Evolutionary conservation across 2,329 filamentous ascomycete species (phyloP), one percentile per base, ranked within the genome.

Genomic region (Amylocarpus encephaloides): DNA sequence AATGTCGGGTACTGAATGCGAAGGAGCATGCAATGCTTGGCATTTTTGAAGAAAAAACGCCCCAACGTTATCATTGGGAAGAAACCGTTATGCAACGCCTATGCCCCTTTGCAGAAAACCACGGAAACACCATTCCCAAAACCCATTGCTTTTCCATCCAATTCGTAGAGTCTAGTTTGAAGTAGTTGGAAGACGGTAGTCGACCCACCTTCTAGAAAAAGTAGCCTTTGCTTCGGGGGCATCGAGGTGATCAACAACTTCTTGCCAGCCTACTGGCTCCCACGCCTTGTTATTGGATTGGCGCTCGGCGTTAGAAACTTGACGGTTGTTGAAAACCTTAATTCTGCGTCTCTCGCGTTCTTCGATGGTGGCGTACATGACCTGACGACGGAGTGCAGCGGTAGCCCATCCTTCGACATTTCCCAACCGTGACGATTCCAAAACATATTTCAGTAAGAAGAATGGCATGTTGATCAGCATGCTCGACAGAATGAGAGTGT

Each of bases 381-480:
- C 70, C 7, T 71, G 71, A 50, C 74, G 71, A 16, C 77, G 70
- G 22, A 73, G 65, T 50, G 74, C 69, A 15, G 58, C 51, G 35
- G 68, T 75, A 22, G 73, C 70, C 72, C 75, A 79, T 18, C 71
- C 75, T n/a, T 71, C 70, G 29, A 71, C 67, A 40, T 71, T 70
- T 38, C 77, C 78, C 7, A 82, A 72, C 22, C 73, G 73, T 11
- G 71, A 73, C 45, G 80, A 80, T 59, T 86, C 83, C 32, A 90
- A 71, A 1, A 88, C 68, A 52, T 75, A 74, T 66, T 85, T 83
- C 19, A 91, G 71, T 26, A 83, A 70, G 12, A 76, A 71, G 57
- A 86, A 86, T 0, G 86, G 86, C 5, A 90, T 69, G 36, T 86
- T 87, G 46, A 88, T 69, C 2, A 91, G 70, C 18, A 88, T 71